These are phyloP conservation scores for Arthrobotrys musiformis DNA, from an alignment of 2,329 filamentous ascomycete species.

Conservation along the genomic window DNA sequence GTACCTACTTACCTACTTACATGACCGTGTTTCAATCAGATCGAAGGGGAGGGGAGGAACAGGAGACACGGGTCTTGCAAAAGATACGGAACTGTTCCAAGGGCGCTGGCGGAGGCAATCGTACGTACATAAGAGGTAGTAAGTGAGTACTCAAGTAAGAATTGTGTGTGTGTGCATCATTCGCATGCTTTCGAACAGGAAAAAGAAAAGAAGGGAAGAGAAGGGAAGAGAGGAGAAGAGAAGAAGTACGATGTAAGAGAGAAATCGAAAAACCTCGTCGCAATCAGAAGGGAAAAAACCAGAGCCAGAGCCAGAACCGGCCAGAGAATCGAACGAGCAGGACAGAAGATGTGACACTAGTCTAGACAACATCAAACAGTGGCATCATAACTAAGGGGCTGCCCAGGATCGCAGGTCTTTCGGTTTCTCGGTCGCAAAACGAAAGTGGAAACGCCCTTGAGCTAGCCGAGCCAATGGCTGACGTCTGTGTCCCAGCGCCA, in stretches of 20 bases:
- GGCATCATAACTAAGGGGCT: constrained; percentile 3
- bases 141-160: too few species aligned
- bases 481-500: neutral
- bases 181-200: too few species aligned
- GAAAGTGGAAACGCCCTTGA: neutral
- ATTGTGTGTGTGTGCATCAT: too few species aligned
- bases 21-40: too few species aligned
- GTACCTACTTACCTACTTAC: too few species aligned
- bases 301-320: too few species aligned
- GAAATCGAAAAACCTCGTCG: neutral
- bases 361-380: constrained; percentile 16
- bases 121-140: too few species aligned
- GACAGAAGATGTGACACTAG: too few species aligned
- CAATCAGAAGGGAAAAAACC: neutral
- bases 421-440: neutral
- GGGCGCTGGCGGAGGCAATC: too few species aligned
- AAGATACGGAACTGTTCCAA: neutral
- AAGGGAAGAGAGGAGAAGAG: neutral
- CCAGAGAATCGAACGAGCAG: too few species aligned
- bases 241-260: neutral
- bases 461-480: neutral
- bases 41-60: neutral
- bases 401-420: constrained; percentile 11
- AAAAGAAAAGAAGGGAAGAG: neutral
- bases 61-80: neutral